Conservation (phyloP, 306 rosid genomes). For the Oxytropis ochrocephala region DNA sequence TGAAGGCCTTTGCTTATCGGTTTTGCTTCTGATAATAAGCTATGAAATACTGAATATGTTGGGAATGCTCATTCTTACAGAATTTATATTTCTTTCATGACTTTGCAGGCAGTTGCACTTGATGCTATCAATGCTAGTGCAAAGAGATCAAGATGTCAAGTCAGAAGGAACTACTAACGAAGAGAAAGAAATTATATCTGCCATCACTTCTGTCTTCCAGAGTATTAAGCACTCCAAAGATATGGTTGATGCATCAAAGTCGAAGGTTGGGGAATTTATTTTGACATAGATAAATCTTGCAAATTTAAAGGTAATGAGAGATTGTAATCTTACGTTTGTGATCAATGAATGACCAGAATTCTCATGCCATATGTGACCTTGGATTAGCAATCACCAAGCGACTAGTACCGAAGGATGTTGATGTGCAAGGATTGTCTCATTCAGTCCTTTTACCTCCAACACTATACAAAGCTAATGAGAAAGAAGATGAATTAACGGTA, state of each 20-base stretch:
- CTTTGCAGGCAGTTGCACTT: slow-evolving; percentile 76
- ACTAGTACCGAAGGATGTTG: slow-evolving; percentile 47
- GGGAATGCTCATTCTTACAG: slow-evolving; percentile 15
- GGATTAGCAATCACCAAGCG: slow-evolving; percentile 79
- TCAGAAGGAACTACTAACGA: slow-evolving; percentile 44
- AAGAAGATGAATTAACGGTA: slow-evolving; percentile 60
- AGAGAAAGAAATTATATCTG: slow-evolving; percentile 51
- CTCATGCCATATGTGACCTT: slow-evolving; percentile 91
- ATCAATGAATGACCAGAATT: slow-evolving; percentile 61
- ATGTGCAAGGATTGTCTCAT: slow-evolving; percentile 44
- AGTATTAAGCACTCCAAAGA: slow-evolving; percentile 84
- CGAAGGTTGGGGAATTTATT: slow-evolving; percentile 54
- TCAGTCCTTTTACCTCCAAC: slow-evolving; percentile 56
- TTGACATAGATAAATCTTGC: neutral
- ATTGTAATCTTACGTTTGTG: slow-evolving; percentile 26
- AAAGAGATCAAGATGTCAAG: slow-evolving; percentile 76
- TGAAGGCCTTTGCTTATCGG: neutral
- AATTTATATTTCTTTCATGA: slow-evolving; percentile 11
- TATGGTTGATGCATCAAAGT: slow-evolving; percentile 55
- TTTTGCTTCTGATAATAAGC: slow-evolving; percentile 4
- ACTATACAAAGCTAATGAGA: slow-evolving; percentile 66
- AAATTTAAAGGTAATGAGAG: neutral
- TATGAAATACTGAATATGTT: slow-evolving; percentile 10
- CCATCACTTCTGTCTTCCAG: slow-evolving; percentile 60
- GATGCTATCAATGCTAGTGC: slow-evolving; percentile 65